These are phyloP conservation scores for Malassezia japonica DNA, from an alignment of 1,284 basidiomycete species.

Conservation along the genomic window DNA sequence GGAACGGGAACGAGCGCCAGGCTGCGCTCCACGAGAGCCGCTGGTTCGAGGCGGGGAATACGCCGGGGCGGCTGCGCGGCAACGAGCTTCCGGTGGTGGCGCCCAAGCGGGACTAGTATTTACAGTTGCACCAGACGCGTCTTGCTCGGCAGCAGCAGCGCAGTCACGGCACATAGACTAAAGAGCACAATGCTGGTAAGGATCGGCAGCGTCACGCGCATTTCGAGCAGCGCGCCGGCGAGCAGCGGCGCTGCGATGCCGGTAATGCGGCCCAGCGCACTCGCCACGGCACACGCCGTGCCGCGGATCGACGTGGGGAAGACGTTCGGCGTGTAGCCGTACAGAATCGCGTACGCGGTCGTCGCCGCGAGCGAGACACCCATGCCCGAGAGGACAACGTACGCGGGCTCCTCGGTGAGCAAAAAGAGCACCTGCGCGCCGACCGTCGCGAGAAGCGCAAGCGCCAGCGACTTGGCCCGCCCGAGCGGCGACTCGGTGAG, in stretches of 20 bases:
- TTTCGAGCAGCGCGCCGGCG: conserved; percentile 29
- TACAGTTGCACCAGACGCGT: not conserved
- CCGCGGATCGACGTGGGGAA: conserved; percentile 36
- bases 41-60: conserved; percentile 10
- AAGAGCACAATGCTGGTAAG: conserved; percentile 20
- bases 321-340: conserved; percentile 42
- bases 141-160: not conserved
- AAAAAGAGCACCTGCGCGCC: conserved; percentile 26
- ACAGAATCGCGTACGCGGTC: conserved; percentile 41
- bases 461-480: conserved; percentile 58
- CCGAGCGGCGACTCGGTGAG: conserved; percentile 72
- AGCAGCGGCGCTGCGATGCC: conserved; percentile 40
- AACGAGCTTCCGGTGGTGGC: not conserved
- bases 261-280: conserved; percentile 34
- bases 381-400: conserved; percentile 17
- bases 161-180: conserved; percentile 12
- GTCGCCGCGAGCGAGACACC: conserved; percentile 30
- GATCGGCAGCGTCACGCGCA: conserved; percentile 20
- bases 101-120: conserved; percentile 11
- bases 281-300: conserved; percentile 37
- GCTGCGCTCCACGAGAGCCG: conserved; percentile 3
- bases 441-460: conserved; percentile 26
- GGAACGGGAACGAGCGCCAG: conserved; percentile 24
- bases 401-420: not conserved
- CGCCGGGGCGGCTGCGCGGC: not conserved